Percentiles rank a stretch among this genome's conserved stretches.
Evolutionary conservation across 768 basidiomycete genomes (phyloP).

Genomic region (Sutorius australiensis): DNA sequence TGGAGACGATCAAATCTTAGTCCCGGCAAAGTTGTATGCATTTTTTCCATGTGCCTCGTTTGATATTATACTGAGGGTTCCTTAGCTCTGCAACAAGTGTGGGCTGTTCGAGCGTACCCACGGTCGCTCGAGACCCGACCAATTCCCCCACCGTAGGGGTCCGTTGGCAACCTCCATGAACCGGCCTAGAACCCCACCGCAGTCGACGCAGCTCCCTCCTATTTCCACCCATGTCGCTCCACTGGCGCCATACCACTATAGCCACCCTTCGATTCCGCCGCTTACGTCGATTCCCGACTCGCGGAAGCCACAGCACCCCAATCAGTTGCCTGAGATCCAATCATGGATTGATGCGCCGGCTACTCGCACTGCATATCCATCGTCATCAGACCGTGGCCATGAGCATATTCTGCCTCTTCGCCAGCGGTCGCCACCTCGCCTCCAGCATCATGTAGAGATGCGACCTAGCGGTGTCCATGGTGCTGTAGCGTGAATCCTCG

Average conservation of each 20-base stretch:
- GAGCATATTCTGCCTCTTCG: conserved; percentile 29
- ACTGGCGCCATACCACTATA: conserved; percentile 47
- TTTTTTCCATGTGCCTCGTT: neutral
- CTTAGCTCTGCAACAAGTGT: conserved; percentile 58
- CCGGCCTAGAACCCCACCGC: conserved; percentile 50
- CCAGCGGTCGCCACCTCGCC: conserved; percentile 32
- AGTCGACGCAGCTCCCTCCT: conserved; percentile 41
- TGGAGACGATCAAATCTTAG: conserved; percentile 75
- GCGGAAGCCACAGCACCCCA: conserved; percentile 31
- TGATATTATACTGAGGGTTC: conserved; percentile 3
- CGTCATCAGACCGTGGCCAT: conserved; percentile 31
- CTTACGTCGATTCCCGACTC: conserved; percentile 36
- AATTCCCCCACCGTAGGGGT: conserved; percentile 77
- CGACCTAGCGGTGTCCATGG: conserved; percentile 29
- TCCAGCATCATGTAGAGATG: conserved; percentile 34
- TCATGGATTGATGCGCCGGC: conserved; percentile 42
- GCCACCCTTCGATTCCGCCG: conserved; percentile 52
- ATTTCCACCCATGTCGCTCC: conserved; percentile 39
- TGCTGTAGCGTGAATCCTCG: conserved; percentile 26
- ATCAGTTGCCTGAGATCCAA: conserved; percentile 45
- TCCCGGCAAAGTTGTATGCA: conserved; percentile 70
- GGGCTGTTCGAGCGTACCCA: conserved; percentile 80
- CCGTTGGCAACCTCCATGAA: conserved; percentile 52
- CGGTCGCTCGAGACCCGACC: conserved; percentile 72
- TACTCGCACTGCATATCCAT: conserved; percentile 24